Evolutionary conservation across 106 monocot genomes (phyloP).

Genomic region (Dioscorea alata): DNA sequence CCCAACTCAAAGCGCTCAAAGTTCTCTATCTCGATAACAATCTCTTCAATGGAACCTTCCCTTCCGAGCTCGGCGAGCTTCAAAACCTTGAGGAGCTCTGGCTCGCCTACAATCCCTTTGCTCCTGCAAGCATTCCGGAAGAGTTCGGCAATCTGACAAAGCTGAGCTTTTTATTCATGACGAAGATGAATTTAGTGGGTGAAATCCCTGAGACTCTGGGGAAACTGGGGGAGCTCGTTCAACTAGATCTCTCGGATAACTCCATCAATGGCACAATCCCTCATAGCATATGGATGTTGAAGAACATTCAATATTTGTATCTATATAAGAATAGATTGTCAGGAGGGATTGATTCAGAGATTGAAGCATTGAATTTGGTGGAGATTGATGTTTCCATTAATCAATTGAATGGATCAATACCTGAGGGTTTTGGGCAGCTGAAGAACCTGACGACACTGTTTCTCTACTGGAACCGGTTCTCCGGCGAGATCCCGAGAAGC

Average conservation of each 20-base stretch:
- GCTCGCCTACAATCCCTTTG: conserved; percentile 43
- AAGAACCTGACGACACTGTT: conserved; percentile 19
- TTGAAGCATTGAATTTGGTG: conserved; percentile 15
- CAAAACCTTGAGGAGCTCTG: conserved; percentile 21
- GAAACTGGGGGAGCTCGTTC: conserved; percentile 12
- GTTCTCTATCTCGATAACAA: conserved; percentile 46
- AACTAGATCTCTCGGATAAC: conserved; percentile 23
- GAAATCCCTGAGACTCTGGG: conserved; percentile 28
- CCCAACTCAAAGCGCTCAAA: conserved; percentile 6
- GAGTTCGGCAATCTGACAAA: conserved; percentile 39
- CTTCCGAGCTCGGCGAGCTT: conserved; percentile 34
- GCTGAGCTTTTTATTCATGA: conserved; percentile 31
- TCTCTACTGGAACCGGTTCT: conserved; percentile 35
- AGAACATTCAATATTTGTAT: conserved; percentile 20
- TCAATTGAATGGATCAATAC: conserved; percentile 42
- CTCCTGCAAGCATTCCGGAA: conserved; percentile 25
- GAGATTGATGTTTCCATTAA: conserved; percentile 48
- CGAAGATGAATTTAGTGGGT: conserved; percentile 24
- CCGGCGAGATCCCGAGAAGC: conserved; percentile 35
- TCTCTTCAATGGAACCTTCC: conserved; percentile 39
- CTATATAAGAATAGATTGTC: conserved; percentile 23
- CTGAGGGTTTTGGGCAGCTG: conserved; percentile 28
- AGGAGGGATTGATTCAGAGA: conserved; percentile 23
- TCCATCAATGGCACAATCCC: conserved; percentile 40
- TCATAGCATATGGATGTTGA: conserved; percentile 29